phyloP scores from a whole-genome alignment of 2,329 filamentous ascomycete species.

The Scedosporium dehoogii region DNA sequence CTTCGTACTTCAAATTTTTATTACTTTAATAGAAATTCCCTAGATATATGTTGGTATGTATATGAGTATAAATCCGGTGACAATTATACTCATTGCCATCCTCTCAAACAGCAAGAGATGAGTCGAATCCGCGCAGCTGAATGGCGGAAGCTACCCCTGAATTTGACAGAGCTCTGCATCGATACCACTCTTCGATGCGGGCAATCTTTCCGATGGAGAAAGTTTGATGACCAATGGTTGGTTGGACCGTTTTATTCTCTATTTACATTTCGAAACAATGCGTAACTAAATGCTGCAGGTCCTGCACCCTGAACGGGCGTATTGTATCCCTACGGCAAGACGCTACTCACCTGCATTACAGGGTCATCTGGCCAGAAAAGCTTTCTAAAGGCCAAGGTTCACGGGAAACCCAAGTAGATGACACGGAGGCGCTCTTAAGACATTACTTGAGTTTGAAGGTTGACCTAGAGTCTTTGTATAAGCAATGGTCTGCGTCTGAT shows the following conservation, averaged over 20 bases:
- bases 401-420: conserved; percentile 37
- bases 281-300: conserved; percentile 33
- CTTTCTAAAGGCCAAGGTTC: conserved; percentile 13
- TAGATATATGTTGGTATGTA: too few relatives aligned
- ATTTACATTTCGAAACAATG: neutral
- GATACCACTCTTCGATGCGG: conserved; percentile 91
- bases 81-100: neutral
- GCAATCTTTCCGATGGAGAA: conserved; percentile 93
- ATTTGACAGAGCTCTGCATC: conserved; percentile 77
- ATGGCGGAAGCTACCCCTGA: conserved; percentile 82
- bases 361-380: conserved; percentile 48
- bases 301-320: conserved; percentile 75
- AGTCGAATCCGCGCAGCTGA: conserved; percentile 39
- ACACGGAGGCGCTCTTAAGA: conserved; percentile 62
- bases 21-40: too few relatives aligned
- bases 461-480: conserved; percentile 68
- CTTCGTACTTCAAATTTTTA: too few relatives aligned
- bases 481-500: conserved; percentile 78
- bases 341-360: conserved; percentile 66
- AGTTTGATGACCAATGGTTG: conserved; percentile 75
- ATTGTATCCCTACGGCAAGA: conserved; percentile 83
- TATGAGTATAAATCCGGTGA: too few relatives aligned
- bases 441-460: conserved; percentile 82
- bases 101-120: neutral
- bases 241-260: neutral